A percentile compares a stretch with the other conserved stretches of the same genome.
These are phyloP conservation scores for Phaeoacremonium minimum DNA, from an alignment of 2,329 filamentous ascomycete species.

Conservation along the genomic window DNA sequence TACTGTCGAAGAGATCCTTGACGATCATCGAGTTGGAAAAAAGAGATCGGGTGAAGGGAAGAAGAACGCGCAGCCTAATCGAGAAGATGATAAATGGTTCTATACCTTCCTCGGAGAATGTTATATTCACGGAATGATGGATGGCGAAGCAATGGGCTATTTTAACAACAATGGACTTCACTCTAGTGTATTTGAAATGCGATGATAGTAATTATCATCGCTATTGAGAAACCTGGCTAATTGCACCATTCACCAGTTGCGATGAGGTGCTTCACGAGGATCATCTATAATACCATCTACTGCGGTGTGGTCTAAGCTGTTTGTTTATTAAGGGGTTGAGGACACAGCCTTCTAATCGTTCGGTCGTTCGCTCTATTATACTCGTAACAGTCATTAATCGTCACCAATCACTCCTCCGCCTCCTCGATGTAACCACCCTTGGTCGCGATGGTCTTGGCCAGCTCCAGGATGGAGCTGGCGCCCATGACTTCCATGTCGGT, in stretches of 20 bases:
- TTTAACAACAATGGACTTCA: constrained; percentile 1
- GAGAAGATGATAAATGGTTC: constrained; percentile 4
- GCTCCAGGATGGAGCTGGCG: constrained; percentile 8
- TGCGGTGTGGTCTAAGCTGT: too few relatives aligned
- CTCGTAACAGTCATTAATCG: too few relatives aligned
- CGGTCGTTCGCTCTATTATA: too few relatives aligned
- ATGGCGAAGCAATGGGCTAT: constrained; percentile 12
- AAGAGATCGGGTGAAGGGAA: constrained; percentile 1
- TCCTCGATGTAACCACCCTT: constrained; percentile 6
- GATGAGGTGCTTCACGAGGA: too few relatives aligned
- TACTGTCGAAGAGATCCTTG: not conserved
- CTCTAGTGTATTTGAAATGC: too few relatives aligned
- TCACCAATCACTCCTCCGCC: too few relatives aligned
- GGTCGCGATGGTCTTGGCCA: constrained; percentile 6
- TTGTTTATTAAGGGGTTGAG: too few relatives aligned
- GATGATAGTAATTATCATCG: too few relatives aligned
- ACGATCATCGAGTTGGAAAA: not conserved
- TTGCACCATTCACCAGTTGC: too few relatives aligned
- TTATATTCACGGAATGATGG: constrained; percentile 18
- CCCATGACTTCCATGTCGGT: constrained; percentile 37
- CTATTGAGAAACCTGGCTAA: too few relatives aligned
- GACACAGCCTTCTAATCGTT: too few relatives aligned
- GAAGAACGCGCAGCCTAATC: not conserved
- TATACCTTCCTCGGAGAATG: constrained; percentile 12
- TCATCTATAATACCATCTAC: too few relatives aligned